A percentile compares a stretch with the other conserved stretches of the same genome.
These are phyloP conservation scores for Oryza meyeriana DNA, from an alignment of 176 grass and related monocot species.

Conservation along the genomic window DNA sequence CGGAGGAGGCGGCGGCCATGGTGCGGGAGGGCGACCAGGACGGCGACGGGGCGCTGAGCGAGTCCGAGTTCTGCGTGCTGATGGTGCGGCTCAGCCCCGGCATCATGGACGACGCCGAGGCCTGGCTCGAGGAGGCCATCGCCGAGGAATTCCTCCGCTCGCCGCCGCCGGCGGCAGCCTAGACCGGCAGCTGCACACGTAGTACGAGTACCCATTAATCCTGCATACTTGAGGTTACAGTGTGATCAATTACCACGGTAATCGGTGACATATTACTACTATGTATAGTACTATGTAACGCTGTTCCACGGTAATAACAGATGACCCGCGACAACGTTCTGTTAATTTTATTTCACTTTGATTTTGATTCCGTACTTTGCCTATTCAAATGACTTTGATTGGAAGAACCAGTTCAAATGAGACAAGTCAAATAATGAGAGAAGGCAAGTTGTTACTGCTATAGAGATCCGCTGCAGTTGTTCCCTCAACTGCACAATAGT, in stretches of 20 bases:
- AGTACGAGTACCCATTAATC: background rate
- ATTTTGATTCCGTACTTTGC: too few relatives aligned
- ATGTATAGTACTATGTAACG: too few relatives aligned
- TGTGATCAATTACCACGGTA: background rate
- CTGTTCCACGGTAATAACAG: too few relatives aligned
- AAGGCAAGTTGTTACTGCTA: too few relatives aligned
- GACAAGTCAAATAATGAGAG: too few relatives aligned
- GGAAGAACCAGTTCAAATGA: too few relatives aligned
- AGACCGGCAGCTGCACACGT: background rate
- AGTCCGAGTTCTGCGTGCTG: constrained; percentile 83
- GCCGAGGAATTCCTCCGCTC: constrained; percentile 37
- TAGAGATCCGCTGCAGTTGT: too few relatives aligned
- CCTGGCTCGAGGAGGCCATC: constrained; percentile 43
- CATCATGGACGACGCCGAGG: constrained; percentile 69
- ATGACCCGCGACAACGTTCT: too few relatives aligned
- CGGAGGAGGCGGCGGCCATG: constrained; percentile 63
- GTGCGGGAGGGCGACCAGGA: constrained; percentile 73
- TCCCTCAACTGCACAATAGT: too few relatives aligned
- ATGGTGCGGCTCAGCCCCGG: constrained; percentile 81
- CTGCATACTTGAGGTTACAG: background rate
- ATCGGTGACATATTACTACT: too few relatives aligned
- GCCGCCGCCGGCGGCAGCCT: background rate
- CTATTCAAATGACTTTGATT: too few relatives aligned
- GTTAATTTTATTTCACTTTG: too few relatives aligned
- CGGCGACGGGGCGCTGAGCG: constrained; percentile 68